A percentile compares a stretch with the other conserved stretches of the same genome.
These are phyloP conservation scores for Mediolabrus comicus DNA, from an alignment of 108 stramenopile species.

Conservation along the genomic window DNA sequence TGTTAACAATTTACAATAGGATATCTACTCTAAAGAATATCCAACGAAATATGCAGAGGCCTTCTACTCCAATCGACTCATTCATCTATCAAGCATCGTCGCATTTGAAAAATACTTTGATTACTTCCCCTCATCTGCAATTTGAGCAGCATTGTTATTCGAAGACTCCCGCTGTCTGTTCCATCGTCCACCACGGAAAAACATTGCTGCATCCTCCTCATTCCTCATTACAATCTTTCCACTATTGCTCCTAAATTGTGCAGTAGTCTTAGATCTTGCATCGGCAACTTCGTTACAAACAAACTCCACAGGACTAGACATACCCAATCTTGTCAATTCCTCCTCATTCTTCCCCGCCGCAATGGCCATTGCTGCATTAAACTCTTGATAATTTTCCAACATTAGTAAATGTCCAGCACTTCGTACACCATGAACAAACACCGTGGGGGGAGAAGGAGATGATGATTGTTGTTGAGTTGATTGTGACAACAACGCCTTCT, in stretches of 20 bases:
- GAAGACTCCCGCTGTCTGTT: neutral
- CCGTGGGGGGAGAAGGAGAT: constrained; percentile 51
- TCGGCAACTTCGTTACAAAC: neutral
- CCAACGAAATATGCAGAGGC: too few species aligned
- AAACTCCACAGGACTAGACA: neutral
- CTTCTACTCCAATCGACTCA: too few species aligned
- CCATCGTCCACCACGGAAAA: neutral
- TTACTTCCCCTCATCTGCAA: too few species aligned
- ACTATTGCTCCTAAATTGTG: neutral
- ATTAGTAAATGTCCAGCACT: constrained; percentile 66
- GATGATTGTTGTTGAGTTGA: constrained; percentile 32
- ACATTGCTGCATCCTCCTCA: neutral
- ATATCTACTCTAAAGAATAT: too few species aligned
- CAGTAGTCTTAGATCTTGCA: neutral
- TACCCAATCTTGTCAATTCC: constrained; percentile 14
- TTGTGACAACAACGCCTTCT: neutral
- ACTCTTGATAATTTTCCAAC: constrained; percentile 74
- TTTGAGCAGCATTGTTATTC: too few species aligned
- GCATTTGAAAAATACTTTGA: too few species aligned
- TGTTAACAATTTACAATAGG: too few species aligned
- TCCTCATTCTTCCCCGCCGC: constrained; percentile 26
- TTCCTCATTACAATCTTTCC: neutral
- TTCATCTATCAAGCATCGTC: too few species aligned
- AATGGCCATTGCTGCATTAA: constrained; percentile 44
- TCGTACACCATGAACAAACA: neutral